Evolutionary conservation across 2,329 filamentous ascomycete species (phyloP), one percentile per base, ranked within the genome.

Genomic region (Sporothrix brasiliensis): DNA sequence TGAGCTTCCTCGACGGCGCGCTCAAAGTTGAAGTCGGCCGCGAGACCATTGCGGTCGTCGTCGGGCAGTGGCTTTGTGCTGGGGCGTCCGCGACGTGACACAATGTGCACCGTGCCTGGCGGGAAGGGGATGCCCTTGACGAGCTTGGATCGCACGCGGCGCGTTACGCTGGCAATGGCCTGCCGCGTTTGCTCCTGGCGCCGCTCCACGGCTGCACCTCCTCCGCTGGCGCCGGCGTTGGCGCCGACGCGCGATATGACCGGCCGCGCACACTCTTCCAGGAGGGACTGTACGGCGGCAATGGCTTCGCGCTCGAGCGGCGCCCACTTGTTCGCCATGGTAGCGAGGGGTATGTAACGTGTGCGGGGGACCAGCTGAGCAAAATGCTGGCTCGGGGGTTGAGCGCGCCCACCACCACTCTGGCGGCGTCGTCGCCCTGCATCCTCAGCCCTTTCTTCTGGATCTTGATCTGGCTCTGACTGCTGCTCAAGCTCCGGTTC

Each of bases 261-360:
- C 16, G 89, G 87, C 19, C 85, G 85, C 74, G 89, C 86, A 67
- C 87, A 84, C 73, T 88, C 84, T 27, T 83, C 79, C 44, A 92
- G 80, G 39, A 91, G 82, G 19, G 81, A 77, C 21, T 82, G 80
- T n/a, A 90, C 83, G 67, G 84, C 84, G 9, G 84, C 80, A 69
- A 91, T 79, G 54, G 89, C 86, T 30, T 82, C 79, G 7, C 80
- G 77, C 4, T 86, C 82, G 5, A 92, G 82, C 6, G 86, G 82
- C 2, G 83, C 81, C 90, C 90, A 93, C 76, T 90, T 92, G 54
- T 89, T 80, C 54, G 91, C 85, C 71, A 96, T 91, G 50, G 84
- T 86, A 39, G 86, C 84, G 72, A 85, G 86, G n/a, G 88, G 86
- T 56, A 92, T 81, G 54, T 81, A 82, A 49, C 83, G 84, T 14